Evolutionary conservation across 1,139 yeast genomes (phyloP).

Genomic region (Casaregolazyma suthepensis): DNA sequence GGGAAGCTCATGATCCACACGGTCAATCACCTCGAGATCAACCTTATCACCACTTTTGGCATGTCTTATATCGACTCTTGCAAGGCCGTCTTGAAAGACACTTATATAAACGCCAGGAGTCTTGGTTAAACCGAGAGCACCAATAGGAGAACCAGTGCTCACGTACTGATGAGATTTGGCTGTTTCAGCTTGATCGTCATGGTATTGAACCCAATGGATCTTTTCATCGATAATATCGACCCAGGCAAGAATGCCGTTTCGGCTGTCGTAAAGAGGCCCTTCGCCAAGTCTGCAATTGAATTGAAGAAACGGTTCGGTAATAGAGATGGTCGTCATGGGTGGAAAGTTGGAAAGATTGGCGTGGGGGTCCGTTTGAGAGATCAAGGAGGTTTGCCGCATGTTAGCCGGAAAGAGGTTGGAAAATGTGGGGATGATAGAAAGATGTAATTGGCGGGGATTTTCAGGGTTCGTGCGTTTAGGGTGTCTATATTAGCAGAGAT

Average conservation of each 20-base stretch:
- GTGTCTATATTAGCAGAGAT: no score
- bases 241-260: conserved; percentile 27
- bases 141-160: conserved; percentile 21
- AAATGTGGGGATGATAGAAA: no score
- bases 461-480: no score
- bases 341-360: not conserved
- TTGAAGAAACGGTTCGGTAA: conserved; percentile 3
- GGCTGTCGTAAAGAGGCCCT: conserved; percentile 31
- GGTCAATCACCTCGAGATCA: conserved; percentile 14
- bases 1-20: conserved; percentile 14
- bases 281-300: conserved; percentile 24
- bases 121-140: conserved; percentile 30
- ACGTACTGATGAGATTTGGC: conserved; percentile 21
- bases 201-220: conserved; percentile 26
- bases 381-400: not conserved
- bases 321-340: not conserved
- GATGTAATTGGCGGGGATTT: no score
- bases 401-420: not conserved
- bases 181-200: conserved; percentile 14
- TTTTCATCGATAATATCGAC: conserved; percentile 29
- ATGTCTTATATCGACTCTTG: conserved; percentile 22
- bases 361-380: not conserved
- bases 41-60: conserved; percentile 19
- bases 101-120: conserved; percentile 27
- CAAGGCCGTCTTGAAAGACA: conserved; percentile 30